Evolutionary conservation across 2,329 filamentous ascomycete species (phyloP).

Genomic region (Davidsoniella eucalypti): DNA sequence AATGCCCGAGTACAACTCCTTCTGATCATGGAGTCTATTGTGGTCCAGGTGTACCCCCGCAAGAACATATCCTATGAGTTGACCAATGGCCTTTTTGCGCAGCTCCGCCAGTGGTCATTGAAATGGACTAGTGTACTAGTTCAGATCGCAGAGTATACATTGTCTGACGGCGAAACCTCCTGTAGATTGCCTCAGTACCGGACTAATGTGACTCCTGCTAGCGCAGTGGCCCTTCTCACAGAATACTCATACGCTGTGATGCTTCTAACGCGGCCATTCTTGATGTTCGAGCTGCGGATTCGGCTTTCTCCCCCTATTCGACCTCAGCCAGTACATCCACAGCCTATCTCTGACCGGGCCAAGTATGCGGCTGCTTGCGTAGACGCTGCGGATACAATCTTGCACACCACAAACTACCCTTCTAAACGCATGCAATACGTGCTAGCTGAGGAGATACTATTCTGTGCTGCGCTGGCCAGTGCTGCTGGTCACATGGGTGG

Average conservation of each 20-base stretch:
- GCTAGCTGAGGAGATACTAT: too few species aligned
- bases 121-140: constrained; percentile 29
- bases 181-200: too few species aligned
- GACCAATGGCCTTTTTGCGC: constrained; percentile 35
- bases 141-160: neutral
- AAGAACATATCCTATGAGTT: constrained; percentile 35
- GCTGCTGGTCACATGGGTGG: too few species aligned
- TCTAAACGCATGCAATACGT: too few species aligned
- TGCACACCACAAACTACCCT: too few species aligned
- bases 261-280: constrained; percentile 36
- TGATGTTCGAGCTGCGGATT: constrained; percentile 34
- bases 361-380: constrained; percentile 1
- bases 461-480: too few species aligned
- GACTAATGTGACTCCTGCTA: constrained; percentile 21
- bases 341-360: neutral
- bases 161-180: constrained; percentile 19
- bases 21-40: constrained; percentile 32
- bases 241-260: constrained; percentile 43
- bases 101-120: constrained; percentile 34
- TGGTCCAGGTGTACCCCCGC: constrained; percentile 35
- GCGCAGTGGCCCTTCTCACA: constrained; percentile 34
- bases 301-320: neutral
- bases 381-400: too few species aligned
- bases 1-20: constrained; percentile 37
- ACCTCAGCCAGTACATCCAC: neutral